Evolutionary conservation across 768 basidiomycete genomes (phyloP), one percentile per base, ranked within the genome.

Genomic region (Clitopilus passeckerianus): DNA sequence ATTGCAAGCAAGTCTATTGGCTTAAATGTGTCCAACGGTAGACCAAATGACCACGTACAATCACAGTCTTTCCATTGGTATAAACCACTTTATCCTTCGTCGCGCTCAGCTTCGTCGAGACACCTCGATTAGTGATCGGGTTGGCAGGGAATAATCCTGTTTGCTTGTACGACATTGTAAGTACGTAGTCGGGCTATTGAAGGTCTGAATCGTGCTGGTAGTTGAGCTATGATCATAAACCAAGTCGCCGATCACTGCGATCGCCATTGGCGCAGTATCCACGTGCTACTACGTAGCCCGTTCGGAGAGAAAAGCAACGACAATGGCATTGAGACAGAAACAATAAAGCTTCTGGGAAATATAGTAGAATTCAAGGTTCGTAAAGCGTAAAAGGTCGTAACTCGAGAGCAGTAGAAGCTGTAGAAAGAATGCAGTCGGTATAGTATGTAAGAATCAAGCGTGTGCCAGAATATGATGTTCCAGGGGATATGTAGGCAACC

Each of bases 31-130:
- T 22, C 18, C 0, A 12, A 22, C 10, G n/a, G 15, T 50, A 4
- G 37, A 6, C 33, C 50, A 57, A 5, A 41, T 16, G 24, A 58
- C 33, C 27, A 50, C 95, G 66, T 68, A 96, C 94, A 66, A 96
- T 85, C 54, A 97, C 86, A 9, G 85, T 84, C 73, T 87, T 86
- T 37, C 93, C 93, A 67, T 90, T 93, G 2, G 89, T 81, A 64
- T 98, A 97, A 15, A 91, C 81, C 61, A 97, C 75, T 78, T 50
- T 50, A 72, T 82, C 90, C 74, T 87, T 91, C 72, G 72, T 81
- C 57, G 81, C 80, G 60, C 85, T 84, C 44, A 95, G 82, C 73
- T 90, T 93, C 18, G 87, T 90, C 5, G 87, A 79, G 57, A 75
- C 73, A 18, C 91, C 89, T 37, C 93, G 79, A 34, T 81, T 74